Percentiles rank a stretch among this genome's conserved stretches.
Conservation (phyloP, 345 rosid genomes). For the Citrus medica region DNA sequence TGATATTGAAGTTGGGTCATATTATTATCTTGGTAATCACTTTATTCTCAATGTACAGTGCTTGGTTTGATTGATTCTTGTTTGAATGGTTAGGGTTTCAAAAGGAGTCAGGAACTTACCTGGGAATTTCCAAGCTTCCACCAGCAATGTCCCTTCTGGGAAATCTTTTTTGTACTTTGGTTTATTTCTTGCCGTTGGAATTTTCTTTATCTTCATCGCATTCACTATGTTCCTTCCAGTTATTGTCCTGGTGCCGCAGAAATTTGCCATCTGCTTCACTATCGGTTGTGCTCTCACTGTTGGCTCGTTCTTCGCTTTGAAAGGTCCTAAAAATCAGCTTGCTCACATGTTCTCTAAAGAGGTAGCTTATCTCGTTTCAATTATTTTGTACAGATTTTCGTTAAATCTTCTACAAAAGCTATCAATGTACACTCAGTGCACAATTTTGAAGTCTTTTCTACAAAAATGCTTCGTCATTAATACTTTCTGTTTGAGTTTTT, state of each 20-base stretch:
- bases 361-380: slow-evolving; percentile 26
- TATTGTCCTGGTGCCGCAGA: slow-evolving; percentile 71
- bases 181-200: slow-evolving; percentile 51
- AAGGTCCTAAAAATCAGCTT: slow-evolving; percentile 60
- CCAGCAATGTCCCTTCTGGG: slow-evolving; percentile 56
- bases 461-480: background rate
- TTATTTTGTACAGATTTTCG: background rate
- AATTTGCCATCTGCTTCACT: slow-evolving; percentile 67
- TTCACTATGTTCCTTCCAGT: slow-evolving; percentile 75
- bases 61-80: background rate
- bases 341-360: slow-evolving; percentile 61
- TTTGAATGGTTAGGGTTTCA: slow-evolving; percentile 34
- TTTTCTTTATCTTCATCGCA: slow-evolving; percentile 56
- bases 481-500: background rate
- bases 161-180: slow-evolving; percentile 56
- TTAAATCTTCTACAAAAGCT: background rate
- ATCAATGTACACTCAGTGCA: background rate
- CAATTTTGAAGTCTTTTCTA: background rate
- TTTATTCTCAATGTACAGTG: background rate
- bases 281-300: slow-evolving; percentile 53
- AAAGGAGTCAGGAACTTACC: slow-evolving; percentile 60
- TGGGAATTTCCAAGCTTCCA: slow-evolving; percentile 52
- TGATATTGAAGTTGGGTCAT: background rate
- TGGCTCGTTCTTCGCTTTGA: slow-evolving; percentile 63
- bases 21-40: background rate